phyloP scores from a whole-genome alignment of 2,329 filamentous ascomycete species.

The Xylariaceae sp. region DNA sequence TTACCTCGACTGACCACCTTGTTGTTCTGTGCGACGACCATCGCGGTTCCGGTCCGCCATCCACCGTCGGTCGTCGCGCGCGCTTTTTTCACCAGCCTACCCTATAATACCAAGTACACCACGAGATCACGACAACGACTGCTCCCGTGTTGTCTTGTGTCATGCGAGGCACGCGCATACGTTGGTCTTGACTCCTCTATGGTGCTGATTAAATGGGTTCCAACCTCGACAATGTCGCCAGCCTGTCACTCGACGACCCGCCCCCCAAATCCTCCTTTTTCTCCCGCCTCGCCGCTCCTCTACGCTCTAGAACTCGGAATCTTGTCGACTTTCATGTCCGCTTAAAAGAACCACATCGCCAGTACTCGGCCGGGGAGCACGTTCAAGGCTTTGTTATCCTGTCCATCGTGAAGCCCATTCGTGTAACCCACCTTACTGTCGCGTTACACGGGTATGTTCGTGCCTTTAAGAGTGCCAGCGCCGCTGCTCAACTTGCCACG shows the following conservation, averaged over 20 bases:
- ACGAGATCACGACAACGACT: constrained; percentile 22
- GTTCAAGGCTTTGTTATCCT: constrained; percentile 77
- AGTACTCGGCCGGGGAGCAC: constrained; percentile 76
- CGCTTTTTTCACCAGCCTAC: no score
- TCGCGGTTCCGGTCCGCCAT: background rate
- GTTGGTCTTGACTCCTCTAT: constrained; percentile 11
- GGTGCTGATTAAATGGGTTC: constrained; percentile 55
- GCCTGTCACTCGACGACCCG: constrained; percentile 48
- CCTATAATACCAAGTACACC: background rate
- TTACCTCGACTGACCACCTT: background rate
- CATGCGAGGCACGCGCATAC: constrained; percentile 42
- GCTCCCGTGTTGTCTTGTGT: constrained; percentile 35
- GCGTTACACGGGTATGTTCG: constrained; percentile 80
- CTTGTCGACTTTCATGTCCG: constrained; percentile 80
- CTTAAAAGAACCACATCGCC: constrained; percentile 77
- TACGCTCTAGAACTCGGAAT: constrained; percentile 65
- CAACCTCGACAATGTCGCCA: constrained; percentile 48
- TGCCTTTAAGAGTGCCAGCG: constrained; percentile 74
- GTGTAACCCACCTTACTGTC: constrained; percentile 81
- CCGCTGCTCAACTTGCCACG: constrained; percentile 56
- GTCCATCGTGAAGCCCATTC: constrained; percentile 74
- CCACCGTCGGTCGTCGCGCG: background rate
- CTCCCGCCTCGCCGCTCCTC: constrained; percentile 59
- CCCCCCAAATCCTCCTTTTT: constrained; percentile 55
- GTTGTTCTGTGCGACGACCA: constrained; percentile 5